A percentile compares a stretch with the other conserved stretches of the same genome.
Conservation (phyloP, 2,329 filamentous ascomycete species). For the Myriosclerotinia scirpicola region DNA sequence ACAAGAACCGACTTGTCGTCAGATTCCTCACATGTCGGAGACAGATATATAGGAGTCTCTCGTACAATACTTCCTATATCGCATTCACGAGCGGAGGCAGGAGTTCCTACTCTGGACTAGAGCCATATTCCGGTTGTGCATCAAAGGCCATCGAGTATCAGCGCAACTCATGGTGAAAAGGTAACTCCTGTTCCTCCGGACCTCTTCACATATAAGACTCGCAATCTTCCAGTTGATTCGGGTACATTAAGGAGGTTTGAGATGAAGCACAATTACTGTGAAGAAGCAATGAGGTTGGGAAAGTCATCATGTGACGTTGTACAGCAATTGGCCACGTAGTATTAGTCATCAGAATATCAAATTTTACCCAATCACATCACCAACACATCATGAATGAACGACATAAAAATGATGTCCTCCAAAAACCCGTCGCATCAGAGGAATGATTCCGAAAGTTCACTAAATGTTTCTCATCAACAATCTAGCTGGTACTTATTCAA, state of each 20-base stretch:
- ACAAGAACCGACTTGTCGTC: background rate
- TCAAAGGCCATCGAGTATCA: too few species aligned
- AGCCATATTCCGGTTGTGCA: background rate
- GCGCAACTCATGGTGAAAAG: too few species aligned
- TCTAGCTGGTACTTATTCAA: too few species aligned
- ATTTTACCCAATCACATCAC: background rate
- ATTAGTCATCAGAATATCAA: background rate
- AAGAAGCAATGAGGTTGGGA: background rate
- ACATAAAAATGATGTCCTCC: background rate
- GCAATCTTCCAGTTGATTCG: background rate
- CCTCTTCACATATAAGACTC: too few species aligned
- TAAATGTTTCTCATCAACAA: too few species aligned
- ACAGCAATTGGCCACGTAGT: background rate
- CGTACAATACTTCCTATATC: too few species aligned
- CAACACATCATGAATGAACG: background rate
- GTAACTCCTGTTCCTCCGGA: background rate
- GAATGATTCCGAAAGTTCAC: too few species aligned
- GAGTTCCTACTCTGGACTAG: background rate
- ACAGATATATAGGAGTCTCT: accelerated
- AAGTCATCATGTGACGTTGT: background rate
- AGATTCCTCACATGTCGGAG: accelerated
- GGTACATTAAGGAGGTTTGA: too few species aligned
- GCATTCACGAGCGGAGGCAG: background rate
- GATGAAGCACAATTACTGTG: too few species aligned
- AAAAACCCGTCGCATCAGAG: too few species aligned